Evolutionary conservation across 306 rosid species (phyloP).

Genomic region (cucumber (Cucumis sativus)): DNA sequence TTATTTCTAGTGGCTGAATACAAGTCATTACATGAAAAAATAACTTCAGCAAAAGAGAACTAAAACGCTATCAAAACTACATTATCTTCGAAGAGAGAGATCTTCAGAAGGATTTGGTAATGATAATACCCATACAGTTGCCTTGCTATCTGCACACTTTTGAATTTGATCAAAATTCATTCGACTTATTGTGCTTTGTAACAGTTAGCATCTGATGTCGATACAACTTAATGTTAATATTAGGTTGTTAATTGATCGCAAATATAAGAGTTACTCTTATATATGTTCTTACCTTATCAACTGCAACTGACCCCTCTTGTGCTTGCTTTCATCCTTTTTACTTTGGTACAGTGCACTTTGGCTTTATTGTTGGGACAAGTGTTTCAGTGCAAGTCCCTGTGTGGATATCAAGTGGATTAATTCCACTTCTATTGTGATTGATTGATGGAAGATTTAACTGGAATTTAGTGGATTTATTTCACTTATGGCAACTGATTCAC

Average conservation of each 20-base stretch:
- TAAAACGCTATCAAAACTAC: background rate
- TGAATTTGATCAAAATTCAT: background rate
- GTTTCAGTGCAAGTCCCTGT: background rate
- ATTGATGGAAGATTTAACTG: background rate
- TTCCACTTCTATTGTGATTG: background rate
- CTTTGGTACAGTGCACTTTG: background rate
- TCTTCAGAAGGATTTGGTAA: background rate
- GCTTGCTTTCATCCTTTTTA: background rate
- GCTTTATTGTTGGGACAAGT: background rate
- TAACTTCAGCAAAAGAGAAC: background rate
- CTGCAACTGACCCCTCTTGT: background rate
- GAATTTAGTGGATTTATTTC: background rate
- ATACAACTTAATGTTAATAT: background rate
- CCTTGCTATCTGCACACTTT: background rate
- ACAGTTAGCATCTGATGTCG: background rate
- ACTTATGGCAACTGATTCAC: background rate
- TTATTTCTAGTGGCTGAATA: background rate
- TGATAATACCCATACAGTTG: background rate
- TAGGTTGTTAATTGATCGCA: background rate
- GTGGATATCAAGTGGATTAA: background rate
- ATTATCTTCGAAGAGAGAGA: background rate
- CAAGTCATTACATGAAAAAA: background rate
- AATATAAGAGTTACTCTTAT: background rate
- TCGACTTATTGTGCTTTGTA: background rate
- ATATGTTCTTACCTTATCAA: background rate